These are phyloP conservation scores for Mortierella hygrophila DNA, from an alignment of 192 early-diverging fungal genomes.

Conservation along the genomic window DNA sequence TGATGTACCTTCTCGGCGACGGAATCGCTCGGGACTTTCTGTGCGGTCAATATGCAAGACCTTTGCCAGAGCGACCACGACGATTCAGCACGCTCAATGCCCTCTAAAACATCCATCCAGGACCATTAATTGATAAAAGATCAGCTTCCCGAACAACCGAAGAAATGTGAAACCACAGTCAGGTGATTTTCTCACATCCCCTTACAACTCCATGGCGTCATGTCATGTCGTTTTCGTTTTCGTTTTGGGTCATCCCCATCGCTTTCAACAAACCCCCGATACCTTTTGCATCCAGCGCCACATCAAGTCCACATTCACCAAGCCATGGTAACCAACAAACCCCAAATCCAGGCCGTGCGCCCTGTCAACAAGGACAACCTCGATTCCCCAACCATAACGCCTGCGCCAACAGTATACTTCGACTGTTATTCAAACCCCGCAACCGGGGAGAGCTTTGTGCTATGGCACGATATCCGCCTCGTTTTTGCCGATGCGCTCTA, in stretches of 20 bases:
- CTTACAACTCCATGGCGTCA: too few species aligned
- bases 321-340: neutral
- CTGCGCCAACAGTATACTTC: neutral
- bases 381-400: neutral
- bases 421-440: neutral
- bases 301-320: neutral
- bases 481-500: neutral
- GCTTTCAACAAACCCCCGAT: neutral
- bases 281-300: neutral
- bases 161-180: too few species aligned
- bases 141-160: too few species aligned
- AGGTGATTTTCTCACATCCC: too few species aligned
- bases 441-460: neutral
- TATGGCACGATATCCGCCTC: neutral
- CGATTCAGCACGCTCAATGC: too few species aligned
- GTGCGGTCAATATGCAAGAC: too few species aligned
- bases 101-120: too few species aligned
- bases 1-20: too few species aligned
- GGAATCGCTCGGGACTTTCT: too few species aligned
- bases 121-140: too few species aligned
- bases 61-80: too few species aligned
- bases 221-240: too few species aligned
- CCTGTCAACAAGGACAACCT: neutral
- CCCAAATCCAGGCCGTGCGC: neutral
- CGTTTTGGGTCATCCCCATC: neutral